Evolutionary conservation across 192 early-diverging fungal species (phyloP), one percentile per base, ranked within the genome.

Genomic region (Coemansia nantahalensis): DNA sequence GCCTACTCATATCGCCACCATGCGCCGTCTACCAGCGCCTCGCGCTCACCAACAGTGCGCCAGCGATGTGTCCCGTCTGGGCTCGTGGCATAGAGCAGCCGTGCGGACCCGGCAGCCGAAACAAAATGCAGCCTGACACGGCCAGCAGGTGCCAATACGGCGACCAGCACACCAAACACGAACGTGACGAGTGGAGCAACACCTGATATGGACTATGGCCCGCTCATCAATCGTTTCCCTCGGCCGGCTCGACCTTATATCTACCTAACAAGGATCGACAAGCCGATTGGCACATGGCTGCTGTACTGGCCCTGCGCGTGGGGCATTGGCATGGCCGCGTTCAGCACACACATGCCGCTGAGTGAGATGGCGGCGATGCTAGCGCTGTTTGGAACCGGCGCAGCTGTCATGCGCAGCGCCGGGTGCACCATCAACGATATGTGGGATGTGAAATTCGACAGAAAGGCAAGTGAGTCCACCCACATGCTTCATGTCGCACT

Each of bases 341-440:
- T 80, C 40, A 46, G 68, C 19, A 68, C 79, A 1, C 71, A 75
- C n/a, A 67, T 84, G 15, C 66, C 84, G 4, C 8, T 77, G 4
- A 26, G 70, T 8, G 62, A 77, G 6, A 84, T 89, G 46, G 68
- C 77, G 0, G 75, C 75, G 24, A 88, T 86, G 79, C 59, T 94
- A 11, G 81, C 79, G 1, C 63, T 95, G 21, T 97, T 97, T 81
- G 88, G 86, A 14, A 70, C 80, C 1, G 95, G 95, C 19, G 87
- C 90, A 2, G 54, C 94, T 4, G 81, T 94, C 13, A 95, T 97
- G 93, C 85, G 95, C 16, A 92, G 95, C 3, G 95, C 93, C 18
- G 95, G 93, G 17, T 98, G 95, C 77, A 93, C 90, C 1, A 90
- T 98, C 54, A 98, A 98, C 63, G 95, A 98, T 57, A 77, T 98